Percentiles rank a stretch among this genome's conserved stretches.
Evolutionary conservation across 2,329 filamentous ascomycete species (phyloP).

Genomic region (Ophiostoma perfectum): DNA sequence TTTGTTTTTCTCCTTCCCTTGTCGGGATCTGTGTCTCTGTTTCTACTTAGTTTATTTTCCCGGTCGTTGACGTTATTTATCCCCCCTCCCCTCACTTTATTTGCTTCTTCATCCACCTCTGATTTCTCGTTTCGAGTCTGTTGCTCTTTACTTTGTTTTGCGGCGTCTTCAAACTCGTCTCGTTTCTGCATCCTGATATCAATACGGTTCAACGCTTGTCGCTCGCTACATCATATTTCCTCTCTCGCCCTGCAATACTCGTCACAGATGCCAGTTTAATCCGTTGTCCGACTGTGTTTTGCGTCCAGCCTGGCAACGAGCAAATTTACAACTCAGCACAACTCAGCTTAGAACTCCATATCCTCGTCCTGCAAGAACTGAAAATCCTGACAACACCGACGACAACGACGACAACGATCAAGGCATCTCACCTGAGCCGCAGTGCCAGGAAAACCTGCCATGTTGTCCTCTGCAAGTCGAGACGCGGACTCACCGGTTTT

Average conservation of each 20-base stretch:
- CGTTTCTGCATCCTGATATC: neutral
- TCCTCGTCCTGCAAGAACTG: too few relatives aligned
- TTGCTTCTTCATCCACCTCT: neutral
- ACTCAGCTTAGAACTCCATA: too few relatives aligned
- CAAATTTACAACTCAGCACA: too few relatives aligned
- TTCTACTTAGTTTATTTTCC: neutral
- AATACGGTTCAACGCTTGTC: neutral
- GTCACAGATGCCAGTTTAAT: too few relatives aligned
- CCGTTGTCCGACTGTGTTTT: too few relatives aligned
- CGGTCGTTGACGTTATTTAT: neutral
- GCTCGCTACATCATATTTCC: neutral
- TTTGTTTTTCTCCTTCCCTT: neutral
- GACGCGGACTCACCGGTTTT: neutral
- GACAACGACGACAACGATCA: neutral
- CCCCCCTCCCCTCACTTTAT: neutral
- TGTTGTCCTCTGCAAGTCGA: conserved; percentile 7
- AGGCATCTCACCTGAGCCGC: neutral
- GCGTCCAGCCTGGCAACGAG: too few relatives aligned
- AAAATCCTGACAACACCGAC: neutral
- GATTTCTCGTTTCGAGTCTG: neutral
- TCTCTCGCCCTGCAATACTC: neutral
- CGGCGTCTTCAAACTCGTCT: neutral
- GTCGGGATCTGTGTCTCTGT: neutral
- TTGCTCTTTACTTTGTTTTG: neutral
- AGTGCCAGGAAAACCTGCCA: neutral